Conservation (phyloP, 2,329 filamentous ascomycete genomes). For the Cladosporium cucumerinum region DNA sequence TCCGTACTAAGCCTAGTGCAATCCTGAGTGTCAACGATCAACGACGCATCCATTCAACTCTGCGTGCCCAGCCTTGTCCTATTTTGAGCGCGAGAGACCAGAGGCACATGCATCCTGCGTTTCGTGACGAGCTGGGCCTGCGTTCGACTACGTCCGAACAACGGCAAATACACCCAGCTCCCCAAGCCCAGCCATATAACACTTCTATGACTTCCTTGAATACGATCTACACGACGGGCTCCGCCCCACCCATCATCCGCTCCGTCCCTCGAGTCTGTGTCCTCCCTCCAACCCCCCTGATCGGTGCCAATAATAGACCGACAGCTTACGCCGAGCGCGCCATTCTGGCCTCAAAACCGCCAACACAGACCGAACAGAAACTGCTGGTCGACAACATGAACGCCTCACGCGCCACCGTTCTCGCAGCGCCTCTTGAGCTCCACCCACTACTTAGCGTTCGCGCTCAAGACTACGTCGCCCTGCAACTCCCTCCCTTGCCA, state of each 20-base stretch:
- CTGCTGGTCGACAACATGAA: conserved; percentile 13
- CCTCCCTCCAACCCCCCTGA: neutral
- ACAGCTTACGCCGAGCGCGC: neutral
- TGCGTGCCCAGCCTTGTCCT: neutral
- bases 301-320: neutral
- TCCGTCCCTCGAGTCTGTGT: neutral
- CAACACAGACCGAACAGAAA: neutral
- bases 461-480: conserved; percentile 5
- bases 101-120: neutral
- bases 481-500: neutral
- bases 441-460: conserved; percentile 8
- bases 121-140: neutral
- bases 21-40: neutral
- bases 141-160: neutral
- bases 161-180: conserved; percentile 1
- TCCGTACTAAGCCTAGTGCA: neutral
- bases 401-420: conserved; percentile 6
- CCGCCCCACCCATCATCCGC: neutral
- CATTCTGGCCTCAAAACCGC: neutral
- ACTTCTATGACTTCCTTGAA: neutral
- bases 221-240: neutral
- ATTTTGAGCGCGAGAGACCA: neutral
- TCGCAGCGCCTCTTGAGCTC: neutral
- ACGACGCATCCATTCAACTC: neutral
- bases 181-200: neutral